Percentiles rank a stretch among this genome's conserved stretches.
These are phyloP conservation scores for Ramalina peruviana DNA, from an alignment of 495 filamentous ascomycete genomes.

Conservation along the genomic window DNA sequence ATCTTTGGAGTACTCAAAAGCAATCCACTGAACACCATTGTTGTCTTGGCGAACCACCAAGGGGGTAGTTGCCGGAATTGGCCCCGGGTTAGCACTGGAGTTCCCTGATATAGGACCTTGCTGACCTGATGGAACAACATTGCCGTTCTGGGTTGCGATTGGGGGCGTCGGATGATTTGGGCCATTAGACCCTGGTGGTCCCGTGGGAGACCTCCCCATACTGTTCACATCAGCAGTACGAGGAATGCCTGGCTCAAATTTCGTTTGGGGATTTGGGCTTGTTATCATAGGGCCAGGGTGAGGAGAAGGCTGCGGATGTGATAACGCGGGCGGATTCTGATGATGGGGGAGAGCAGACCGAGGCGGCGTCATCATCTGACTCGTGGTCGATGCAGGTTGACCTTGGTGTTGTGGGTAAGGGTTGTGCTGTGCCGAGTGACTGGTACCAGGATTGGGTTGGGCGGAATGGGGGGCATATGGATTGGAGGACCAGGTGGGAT, in stretches of 20 bases:
- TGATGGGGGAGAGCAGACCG: slow-evolving; percentile 23
- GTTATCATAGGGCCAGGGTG: slow-evolving; percentile 29
- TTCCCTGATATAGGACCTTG: slow-evolving; percentile 45
- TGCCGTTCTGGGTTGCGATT: slow-evolving; percentile 40
- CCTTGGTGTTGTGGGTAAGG: slow-evolving; percentile 12
- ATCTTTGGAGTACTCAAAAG: slow-evolving; percentile 95
- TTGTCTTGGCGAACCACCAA: slow-evolving; percentile 89
- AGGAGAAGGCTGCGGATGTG: slow-evolving; percentile 27
- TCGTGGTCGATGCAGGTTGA: slow-evolving; percentile 3
- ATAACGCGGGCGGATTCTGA: slow-evolving; percentile 22
- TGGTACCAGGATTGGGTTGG: slow-evolving; percentile 48
- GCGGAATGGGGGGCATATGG: slow-evolving; percentile 49
- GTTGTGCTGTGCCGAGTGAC: too few species aligned
- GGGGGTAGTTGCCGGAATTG: slow-evolving; percentile 95
- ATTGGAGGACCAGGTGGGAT: not conserved
- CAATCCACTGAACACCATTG: slow-evolving; percentile 97
- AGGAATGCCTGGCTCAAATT: slow-evolving; percentile 33
- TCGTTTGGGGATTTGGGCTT: slow-evolving; percentile 46
- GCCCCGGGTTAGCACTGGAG: slow-evolving; percentile 86
- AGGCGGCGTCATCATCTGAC: slow-evolving; percentile 28
- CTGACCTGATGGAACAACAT: slow-evolving; percentile 31
- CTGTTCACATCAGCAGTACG: slow-evolving; percentile 13
- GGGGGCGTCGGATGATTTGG: slow-evolving; percentile 29
- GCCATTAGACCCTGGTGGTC: slow-evolving; percentile 39
- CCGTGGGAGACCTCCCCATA: slow-evolving; percentile 26